These are phyloP conservation scores for Puccinia sorghi DNA, from an alignment of 1,284 basidiomycete genomes.

Conservation along the genomic window DNA sequence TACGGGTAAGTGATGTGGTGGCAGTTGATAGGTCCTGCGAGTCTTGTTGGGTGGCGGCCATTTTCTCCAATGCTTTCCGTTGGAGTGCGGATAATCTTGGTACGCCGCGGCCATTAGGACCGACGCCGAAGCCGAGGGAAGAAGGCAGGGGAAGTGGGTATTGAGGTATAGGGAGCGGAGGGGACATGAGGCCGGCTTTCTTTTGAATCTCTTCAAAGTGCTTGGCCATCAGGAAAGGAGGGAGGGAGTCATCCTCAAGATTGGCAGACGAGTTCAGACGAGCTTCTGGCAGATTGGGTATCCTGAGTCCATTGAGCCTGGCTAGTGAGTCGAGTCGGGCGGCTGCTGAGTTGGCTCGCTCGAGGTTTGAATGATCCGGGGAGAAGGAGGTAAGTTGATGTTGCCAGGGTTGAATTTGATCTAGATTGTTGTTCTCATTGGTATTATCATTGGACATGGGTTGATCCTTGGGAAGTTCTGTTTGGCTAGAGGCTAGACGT, in stretches of 20 bases:
- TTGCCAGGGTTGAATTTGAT: conserved; percentile 31
- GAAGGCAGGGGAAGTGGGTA: conserved; percentile 15
- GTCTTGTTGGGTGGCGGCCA: conserved; percentile 4
- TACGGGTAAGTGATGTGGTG: conserved; percentile 30
- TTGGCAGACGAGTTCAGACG: background rate
- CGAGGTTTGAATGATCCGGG: conserved; percentile 23
- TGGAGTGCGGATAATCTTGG: conserved; percentile 42
- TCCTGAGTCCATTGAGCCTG: conserved; percentile 28
- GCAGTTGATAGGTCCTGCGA: background rate
- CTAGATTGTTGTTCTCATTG: background rate
- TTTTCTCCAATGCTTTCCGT: conserved; percentile 45
- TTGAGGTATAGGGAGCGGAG: background rate
- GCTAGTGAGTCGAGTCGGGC: conserved; percentile 43
- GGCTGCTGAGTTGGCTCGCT: conserved; percentile 44
- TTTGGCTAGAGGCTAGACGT: too few relatives aligned
- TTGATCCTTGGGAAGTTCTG: background rate
- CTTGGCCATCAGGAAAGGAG: conserved; percentile 35
- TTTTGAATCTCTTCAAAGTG: conserved; percentile 38
- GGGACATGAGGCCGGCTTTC: conserved; percentile 10
- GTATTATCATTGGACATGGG: conserved; percentile 1
- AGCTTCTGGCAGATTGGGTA: background rate
- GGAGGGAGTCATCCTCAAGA: background rate
- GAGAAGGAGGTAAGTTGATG: background rate
- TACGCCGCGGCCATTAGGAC: conserved; percentile 40
- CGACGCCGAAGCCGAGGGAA: conserved; percentile 38